These are phyloP conservation scores for Coniochaeta sp. DNA, from an alignment of 2,329 filamentous ascomycete species.

Conservation along the genomic window DNA sequence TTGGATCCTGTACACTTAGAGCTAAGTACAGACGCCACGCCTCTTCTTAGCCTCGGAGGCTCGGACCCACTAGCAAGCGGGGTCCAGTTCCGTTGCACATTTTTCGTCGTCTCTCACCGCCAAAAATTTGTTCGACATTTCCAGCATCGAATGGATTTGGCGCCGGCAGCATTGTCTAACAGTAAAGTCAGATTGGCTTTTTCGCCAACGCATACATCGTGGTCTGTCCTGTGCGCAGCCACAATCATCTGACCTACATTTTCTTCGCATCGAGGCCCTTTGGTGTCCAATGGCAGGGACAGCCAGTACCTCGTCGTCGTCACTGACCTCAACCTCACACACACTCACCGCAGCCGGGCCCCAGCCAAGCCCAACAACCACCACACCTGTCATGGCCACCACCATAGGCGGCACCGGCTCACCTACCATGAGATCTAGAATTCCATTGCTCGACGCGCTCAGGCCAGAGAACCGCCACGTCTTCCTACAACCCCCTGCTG, in stretches of 20 bases:
- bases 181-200: not conserved
- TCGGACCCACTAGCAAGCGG: too few relatives aligned
- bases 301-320: conserved; percentile 44
- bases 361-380: not conserved
- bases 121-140: not conserved
- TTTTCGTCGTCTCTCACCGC: not conserved
- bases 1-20: too few relatives aligned
- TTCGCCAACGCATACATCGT: not conserved
- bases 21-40: too few relatives aligned
- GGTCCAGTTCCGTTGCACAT: not conserved
- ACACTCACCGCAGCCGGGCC: conserved; percentile 43
- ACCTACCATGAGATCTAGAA: conserved; percentile 23
- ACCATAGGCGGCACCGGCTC: conserved; percentile 15
- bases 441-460: conserved; percentile 49
- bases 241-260: not conserved
- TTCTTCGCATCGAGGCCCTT: not conserved
- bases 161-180: not conserved
- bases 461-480: conserved; percentile 54
- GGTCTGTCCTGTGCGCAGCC: not conserved
- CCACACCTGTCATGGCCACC: conserved; percentile 28
- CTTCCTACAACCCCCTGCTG: conserved; percentile 67
- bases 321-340: conserved; percentile 56
- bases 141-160: not conserved
- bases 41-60: too few relatives aligned
- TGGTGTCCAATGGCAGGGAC: conserved; percentile 22